phyloP scores from a whole-genome alignment of 257 asterid species.

The Prunella vulgaris region DNA sequence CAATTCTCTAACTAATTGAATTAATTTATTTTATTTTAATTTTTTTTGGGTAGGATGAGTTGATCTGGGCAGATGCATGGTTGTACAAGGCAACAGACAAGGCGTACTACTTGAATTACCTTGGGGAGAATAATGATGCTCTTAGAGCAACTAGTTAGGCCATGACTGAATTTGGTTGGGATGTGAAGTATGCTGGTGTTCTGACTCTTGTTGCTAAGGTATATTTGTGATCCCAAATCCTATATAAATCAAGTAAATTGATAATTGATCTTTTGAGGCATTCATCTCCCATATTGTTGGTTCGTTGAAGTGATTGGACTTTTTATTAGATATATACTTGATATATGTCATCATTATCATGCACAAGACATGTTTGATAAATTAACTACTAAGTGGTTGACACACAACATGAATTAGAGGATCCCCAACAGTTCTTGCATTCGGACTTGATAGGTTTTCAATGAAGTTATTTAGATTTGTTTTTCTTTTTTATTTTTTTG shows the following conservation, averaged over 20 bases:
- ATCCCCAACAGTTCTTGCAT: neutral
- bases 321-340: neutral
- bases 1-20: neutral
- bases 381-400: neutral
- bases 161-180: slow-evolving; percentile 98
- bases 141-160: slow-evolving; percentile 98
- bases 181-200: slow-evolving; percentile 93
- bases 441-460: neutral
- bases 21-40: too few relatives aligned
- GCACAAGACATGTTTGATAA: neutral
- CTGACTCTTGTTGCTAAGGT: slow-evolving; percentile 92
- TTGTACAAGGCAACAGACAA: slow-evolving; percentile 81
- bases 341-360: neutral
- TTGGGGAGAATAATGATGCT: slow-evolving; percentile 68
- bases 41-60: slow-evolving; percentile 57
- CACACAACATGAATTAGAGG: neutral
- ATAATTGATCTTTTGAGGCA: neutral
- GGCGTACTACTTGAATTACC: slow-evolving; percentile 59
- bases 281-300: too few relatives aligned
- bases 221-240: neutral
- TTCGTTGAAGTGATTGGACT: neutral
- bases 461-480: neutral
- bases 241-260: neutral
- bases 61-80: slow-evolving; percentile 99
- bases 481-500: slow-evolving; percentile 19